These are phyloP conservation scores for Hyphodiscus sp. DNA, from an alignment of 2,329 filamentous ascomycete genomes.

Conservation along the genomic window DNA sequence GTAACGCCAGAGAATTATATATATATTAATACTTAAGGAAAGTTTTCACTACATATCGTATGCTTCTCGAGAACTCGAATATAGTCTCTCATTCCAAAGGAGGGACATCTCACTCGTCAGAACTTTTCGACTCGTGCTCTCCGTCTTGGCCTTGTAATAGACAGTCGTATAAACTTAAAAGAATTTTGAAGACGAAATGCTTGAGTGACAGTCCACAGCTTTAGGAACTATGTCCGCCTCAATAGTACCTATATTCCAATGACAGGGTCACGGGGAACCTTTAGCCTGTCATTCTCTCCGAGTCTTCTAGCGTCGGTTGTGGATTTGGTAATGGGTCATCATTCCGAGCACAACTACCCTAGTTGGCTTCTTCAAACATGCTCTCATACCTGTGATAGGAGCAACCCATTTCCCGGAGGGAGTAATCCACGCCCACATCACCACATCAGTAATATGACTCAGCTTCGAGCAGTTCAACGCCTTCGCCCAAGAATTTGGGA, in stretches of 20 bases:
- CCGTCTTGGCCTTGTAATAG: neutral
- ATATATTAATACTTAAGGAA: too few species aligned
- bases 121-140: neutral
- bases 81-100: neutral
- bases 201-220: too few species aligned
- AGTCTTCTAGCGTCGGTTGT: neutral
- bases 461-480: neutral
- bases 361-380: neutral
- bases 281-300: neutral
- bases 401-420: neutral
- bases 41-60: neutral
- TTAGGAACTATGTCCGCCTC: neutral
- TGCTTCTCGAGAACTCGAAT: neutral
- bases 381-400: neutral
- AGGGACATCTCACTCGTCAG: neutral
- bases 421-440: neutral
- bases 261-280: neutral
- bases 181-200: too few species aligned
- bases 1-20: too few species aligned
- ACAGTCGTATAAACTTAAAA: too few species aligned
- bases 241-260: neutral
- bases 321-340: neutral
- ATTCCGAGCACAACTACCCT: neutral
- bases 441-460: neutral
- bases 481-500: neutral